These are phyloP conservation scores for Dacryopinax spathularia DNA, from an alignment of 768 basidiomycete genomes.

Conservation along the genomic window DNA sequence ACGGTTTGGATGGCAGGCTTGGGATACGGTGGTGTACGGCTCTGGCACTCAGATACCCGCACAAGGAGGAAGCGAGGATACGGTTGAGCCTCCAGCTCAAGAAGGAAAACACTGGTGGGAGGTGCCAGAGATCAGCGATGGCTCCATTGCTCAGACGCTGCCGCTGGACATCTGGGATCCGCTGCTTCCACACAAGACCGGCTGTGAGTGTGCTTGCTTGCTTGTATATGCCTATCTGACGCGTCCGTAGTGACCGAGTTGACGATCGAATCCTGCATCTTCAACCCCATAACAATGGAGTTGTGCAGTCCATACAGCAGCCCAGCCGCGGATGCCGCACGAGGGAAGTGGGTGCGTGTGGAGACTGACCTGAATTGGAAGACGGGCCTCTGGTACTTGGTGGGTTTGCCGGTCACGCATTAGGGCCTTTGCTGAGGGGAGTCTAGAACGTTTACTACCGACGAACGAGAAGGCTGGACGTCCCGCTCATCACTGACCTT, in stretches of 20 bases:
- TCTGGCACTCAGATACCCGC: background rate
- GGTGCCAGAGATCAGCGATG: slow-evolving; percentile 25
- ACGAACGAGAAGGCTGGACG: slow-evolving; percentile 66
- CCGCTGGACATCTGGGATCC: slow-evolving; percentile 73
- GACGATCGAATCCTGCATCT: slow-evolving; percentile 47
- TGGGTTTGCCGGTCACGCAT: slow-evolving; percentile 24
- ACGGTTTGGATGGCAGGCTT: slow-evolving; percentile 77
- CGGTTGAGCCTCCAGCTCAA: slow-evolving; percentile 8
- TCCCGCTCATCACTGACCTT: slow-evolving; percentile 64
- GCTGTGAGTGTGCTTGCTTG: slow-evolving; percentile 34
- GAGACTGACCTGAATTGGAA: slow-evolving; percentile 60
- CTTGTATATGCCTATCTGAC: background rate
- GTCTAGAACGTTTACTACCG: slow-evolving; percentile 65
- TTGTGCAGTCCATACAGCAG: slow-evolving; percentile 54
- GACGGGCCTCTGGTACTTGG: slow-evolving; percentile 45
- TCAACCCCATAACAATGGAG: slow-evolving; percentile 40
- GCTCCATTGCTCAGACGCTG: slow-evolving; percentile 48
- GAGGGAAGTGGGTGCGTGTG: slow-evolving; percentile 75
- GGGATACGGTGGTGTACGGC: slow-evolving; percentile 45
- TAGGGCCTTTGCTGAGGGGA: slow-evolving; percentile 2
- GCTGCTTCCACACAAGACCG: slow-evolving; percentile 60
- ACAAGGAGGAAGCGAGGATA: background rate
- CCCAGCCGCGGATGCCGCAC: slow-evolving; percentile 24
- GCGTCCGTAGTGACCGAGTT: slow-evolving; percentile 62
- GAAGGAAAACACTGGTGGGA: slow-evolving; percentile 50